phyloP scores from a whole-genome alignment of 2,329 filamentous ascomycete genomes.

The Cladosporium sp. region DNA sequence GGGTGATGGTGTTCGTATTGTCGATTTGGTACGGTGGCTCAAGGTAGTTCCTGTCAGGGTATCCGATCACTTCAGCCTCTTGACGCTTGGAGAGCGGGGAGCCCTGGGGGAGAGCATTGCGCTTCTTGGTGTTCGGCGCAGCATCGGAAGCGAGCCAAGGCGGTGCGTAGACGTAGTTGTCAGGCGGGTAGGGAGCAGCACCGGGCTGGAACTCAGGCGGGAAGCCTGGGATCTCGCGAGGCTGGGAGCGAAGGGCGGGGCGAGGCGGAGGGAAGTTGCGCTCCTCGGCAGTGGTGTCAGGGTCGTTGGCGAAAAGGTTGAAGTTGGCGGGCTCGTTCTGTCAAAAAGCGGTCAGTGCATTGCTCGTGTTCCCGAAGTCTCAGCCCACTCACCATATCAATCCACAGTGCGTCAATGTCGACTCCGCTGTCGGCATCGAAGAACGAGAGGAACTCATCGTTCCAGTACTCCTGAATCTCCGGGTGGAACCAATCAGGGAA shows the following conservation, averaged over 20 bases:
- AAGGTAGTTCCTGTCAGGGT: constrained; percentile 58
- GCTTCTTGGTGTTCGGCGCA: constrained; percentile 37
- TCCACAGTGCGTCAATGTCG: constrained; percentile 69
- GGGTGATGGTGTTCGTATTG: constrained; percentile 47
- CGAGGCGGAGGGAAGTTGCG: constrained; percentile 48
- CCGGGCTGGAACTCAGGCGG: constrained; percentile 59
- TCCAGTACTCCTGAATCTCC: constrained; percentile 62
- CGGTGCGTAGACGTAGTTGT: constrained; percentile 9
- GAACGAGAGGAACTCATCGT: constrained; percentile 58
- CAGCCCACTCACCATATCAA: constrained; percentile 24
- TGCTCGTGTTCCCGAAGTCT: neutral
- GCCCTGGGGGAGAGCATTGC: neutral
- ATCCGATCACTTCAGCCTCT: constrained; percentile 39
- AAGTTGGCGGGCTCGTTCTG: constrained; percentile 14
- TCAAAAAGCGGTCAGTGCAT: neutral
- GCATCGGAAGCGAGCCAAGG: constrained; percentile 40
- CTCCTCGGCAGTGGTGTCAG: constrained; percentile 25
- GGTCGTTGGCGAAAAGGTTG: constrained; percentile 16
- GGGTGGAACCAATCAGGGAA: constrained; percentile 64
- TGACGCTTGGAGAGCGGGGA: constrained; percentile 11
- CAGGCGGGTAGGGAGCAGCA: constrained; percentile 9
- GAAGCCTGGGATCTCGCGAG: constrained; percentile 63
- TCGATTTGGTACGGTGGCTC: constrained; percentile 60
- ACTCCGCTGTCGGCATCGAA: constrained; percentile 60
- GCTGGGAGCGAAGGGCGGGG: constrained; percentile 48